phyloP scores from a whole-genome alignment of 805 yeast species.

The Jamesozyma gamospora region DNA sequence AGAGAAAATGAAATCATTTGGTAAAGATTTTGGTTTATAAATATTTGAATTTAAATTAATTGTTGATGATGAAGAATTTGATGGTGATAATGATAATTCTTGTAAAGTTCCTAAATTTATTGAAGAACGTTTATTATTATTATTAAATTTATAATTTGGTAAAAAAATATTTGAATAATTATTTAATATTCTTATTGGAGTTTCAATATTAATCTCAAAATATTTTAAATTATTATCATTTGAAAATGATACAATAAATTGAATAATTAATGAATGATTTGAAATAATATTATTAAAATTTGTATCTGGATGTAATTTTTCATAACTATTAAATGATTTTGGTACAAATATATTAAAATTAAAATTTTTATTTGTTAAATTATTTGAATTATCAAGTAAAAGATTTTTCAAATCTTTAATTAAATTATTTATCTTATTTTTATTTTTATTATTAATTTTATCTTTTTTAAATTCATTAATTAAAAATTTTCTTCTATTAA shows the following conservation, averaged over 20 bases:
- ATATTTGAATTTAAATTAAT: not conserved
- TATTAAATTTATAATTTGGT: slow-evolving; percentile 46
- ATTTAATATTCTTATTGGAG: slow-evolving; percentile 77
- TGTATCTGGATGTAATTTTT: slow-evolving; percentile 73
- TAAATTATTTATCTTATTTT: slow-evolving; percentile 13
- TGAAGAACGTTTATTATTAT: not conserved
- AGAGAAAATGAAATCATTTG: too few relatives aligned
- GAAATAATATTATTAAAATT: slow-evolving; percentile 66
- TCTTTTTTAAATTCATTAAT: slow-evolving; percentile 44
- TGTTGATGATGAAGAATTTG: not conserved
- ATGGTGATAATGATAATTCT: not conserved
- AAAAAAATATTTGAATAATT: slow-evolving; percentile 60
- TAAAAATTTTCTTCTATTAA: slow-evolving; percentile 70
- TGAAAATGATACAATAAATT: slow-evolving; percentile 58
- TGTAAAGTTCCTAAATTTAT: not conserved
- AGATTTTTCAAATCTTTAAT: slow-evolving; percentile 32
- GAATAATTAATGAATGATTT: slow-evolving; percentile 89
- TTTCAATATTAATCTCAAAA: slow-evolving; percentile 85
- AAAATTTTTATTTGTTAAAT: slow-evolving; percentile 61
- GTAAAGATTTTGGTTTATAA: not conserved
- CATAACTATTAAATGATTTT: slow-evolving; percentile 44
- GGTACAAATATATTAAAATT: slow-evolving; percentile 82
- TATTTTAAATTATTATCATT: slow-evolving; percentile 55
- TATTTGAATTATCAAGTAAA: slow-evolving; percentile 36
- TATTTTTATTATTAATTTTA: slow-evolving; percentile 16